Percentiles rank a stretch among this genome's conserved stretches.
Evolutionary conservation across 73 alveolate species (phyloP).

Genomic region (Strombidium stylifer): DNA sequence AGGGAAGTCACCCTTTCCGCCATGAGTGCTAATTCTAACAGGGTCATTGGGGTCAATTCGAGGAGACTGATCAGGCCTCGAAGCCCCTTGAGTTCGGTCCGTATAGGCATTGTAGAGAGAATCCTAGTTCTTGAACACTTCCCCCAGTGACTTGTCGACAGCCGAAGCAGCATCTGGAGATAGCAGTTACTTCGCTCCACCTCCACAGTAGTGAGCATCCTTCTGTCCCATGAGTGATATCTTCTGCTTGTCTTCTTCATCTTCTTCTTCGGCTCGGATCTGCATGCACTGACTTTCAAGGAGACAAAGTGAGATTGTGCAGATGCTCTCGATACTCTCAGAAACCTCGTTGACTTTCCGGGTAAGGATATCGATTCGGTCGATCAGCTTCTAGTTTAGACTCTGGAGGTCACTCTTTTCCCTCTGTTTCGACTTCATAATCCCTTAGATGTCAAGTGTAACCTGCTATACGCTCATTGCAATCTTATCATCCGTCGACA

Average conservation of each 20-base stretch:
- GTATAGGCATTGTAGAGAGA: neutral
- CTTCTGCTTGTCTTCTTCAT: constrained; percentile 12
- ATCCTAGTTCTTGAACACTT: neutral
- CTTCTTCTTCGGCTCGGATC: constrained; percentile 15
- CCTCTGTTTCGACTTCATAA: constrained; percentile 31
- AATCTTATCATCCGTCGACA: too few relatives aligned
- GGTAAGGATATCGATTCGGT: neutral
- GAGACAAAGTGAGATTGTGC: neutral
- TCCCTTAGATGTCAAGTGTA: constrained; percentile 5
- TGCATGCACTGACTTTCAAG: constrained; percentile 6
- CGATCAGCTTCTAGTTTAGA: neutral
- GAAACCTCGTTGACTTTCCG: neutral
- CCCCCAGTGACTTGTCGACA: neutral
- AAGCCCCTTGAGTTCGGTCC: neutral
- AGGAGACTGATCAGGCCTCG: neutral
- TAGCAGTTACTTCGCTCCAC: neutral
- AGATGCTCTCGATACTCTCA: neutral
- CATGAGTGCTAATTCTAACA: neutral
- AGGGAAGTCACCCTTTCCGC: neutral
- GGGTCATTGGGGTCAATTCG: neutral
- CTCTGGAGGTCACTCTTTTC: constrained; percentile 19
- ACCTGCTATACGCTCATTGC: too few relatives aligned
- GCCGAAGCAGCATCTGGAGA: neutral
- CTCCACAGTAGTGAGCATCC: constrained; percentile 10
- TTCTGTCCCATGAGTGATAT: constrained; percentile 18